Evolutionary conservation across 805 yeast genomes (phyloP), one percentile per base, ranked within the genome.

Genomic region (Danielia reshetovae): DNA sequence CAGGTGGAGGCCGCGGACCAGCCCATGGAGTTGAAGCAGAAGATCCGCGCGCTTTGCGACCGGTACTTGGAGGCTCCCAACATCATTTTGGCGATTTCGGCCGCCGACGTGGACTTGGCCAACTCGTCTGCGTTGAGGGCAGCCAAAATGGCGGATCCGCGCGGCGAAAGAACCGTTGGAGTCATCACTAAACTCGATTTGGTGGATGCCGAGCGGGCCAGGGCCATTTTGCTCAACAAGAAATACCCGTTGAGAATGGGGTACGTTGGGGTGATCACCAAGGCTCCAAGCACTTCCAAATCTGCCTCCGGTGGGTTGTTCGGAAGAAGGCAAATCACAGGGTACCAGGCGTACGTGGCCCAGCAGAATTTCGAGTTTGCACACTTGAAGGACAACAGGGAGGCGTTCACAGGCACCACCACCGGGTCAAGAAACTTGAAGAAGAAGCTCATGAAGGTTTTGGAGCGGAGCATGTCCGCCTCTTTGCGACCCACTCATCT

Each of bases 91-190:
- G 98, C 98, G 0, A 93, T 94, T 17, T 86, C 96, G 8, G 87
- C 98, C 0, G 98, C 98, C 0, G 97, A 93, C 60, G 99, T 93
- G 2, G 99, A 93, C 66, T 68, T 93, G 50, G 98, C 98, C 0
- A 93, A 93, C 58, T 87, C 97, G 21, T 77, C 96, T 1, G 97
- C 98, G 0, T 72, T 93, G 39, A 70, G 95, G 37, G 97, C 98
- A 0, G 83, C 96, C 5, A 81, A 89, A 45, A 41, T 70, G 11
- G 89, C 93, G 0, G 99, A 93, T 57, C 98, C 98, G 12, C 71
- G 77, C 30, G 98, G 99, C 30, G 90, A 86, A 54, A 75, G 99
- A 57, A 93, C 98, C 0, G 83, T 93, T 42, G 99, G 99, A 34
- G 97, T 93, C 7, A 79, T 93, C 34, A 93, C 98, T 3, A 93